Evolutionary conservation across 2,329 filamentous ascomycete genomes (phyloP).

Genomic region (Penicillium brasilianum): DNA sequence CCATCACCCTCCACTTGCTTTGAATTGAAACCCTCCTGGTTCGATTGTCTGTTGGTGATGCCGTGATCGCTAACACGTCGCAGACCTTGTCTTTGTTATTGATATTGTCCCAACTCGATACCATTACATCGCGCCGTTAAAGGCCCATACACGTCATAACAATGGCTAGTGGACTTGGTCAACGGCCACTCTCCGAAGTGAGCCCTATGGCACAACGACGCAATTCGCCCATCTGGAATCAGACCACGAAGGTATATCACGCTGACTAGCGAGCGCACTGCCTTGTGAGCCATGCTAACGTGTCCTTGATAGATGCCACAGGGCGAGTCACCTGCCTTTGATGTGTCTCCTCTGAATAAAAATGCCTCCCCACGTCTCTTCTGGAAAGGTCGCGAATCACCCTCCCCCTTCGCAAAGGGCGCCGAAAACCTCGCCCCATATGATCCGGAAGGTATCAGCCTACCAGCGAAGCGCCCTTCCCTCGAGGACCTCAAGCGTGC

Average conservation of each 20-base stretch:
- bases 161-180: constrained; percentile 62
- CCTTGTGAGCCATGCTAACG: constrained; percentile 25
- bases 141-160: constrained; percentile 62
- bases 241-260: constrained; percentile 68
- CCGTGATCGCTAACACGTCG: constrained; percentile 20
- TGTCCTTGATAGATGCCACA: constrained; percentile 67
- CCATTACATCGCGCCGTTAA: constrained; percentile 26
- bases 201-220: constrained; percentile 82
- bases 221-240: constrained; percentile 91
- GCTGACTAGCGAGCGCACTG: neutral
- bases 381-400: constrained; percentile 79
- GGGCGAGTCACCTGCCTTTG: constrained; percentile 80
- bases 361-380: constrained; percentile 80
- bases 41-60: neutral
- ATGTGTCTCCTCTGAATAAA: constrained; percentile 73
- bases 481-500: constrained; percentile 95
- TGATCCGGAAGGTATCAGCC: constrained; percentile 67
- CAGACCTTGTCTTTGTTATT: constrained; percentile 17
- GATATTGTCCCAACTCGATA: constrained; percentile 7
- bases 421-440: constrained; percentile 70
- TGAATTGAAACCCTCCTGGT: neutral
- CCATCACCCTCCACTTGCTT: neutral
- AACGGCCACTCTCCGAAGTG: constrained; percentile 85
- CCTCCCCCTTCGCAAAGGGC: constrained; percentile 66
- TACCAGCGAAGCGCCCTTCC: constrained; percentile 80